Evolutionary conservation across 2,329 filamentous ascomycete species (phyloP), one percentile per base, ranked within the genome.

Genomic region (Endoconidiophora polonica): DNA sequence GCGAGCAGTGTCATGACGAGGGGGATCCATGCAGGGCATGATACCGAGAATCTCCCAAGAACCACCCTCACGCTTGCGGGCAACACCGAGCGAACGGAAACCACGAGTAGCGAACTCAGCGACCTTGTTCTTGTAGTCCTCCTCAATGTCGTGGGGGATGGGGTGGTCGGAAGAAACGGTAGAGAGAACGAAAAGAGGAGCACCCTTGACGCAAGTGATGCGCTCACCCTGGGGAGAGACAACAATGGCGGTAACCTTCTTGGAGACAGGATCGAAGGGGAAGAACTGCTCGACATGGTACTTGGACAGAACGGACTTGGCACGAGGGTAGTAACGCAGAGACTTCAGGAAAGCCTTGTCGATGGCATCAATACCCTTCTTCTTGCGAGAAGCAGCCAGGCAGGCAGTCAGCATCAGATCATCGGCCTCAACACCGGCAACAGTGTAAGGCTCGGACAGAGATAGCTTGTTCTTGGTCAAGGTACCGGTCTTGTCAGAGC

Each of bases 381-480:
- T 90, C 77, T 91, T 94, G 70, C 86, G 83, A 57, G 83, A 90
- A 55, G 86, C 86, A 60, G 86, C 86, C 61, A 94, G 70, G 65
- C 86, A 93, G 60, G 86, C 86, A 69, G 86, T 91, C 57, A 93
- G 74, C 85, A 94, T 93, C 56, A 94, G 81, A 60, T 93, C 86
- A 65, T 91, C 83, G 36, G 82, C 76, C 58, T 88, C 83, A 54
- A 93, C 83, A 61, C 86, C 86, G 54, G 76, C 72, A 55, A 91
- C 83, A 38, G 80, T 85, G 71, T 81, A 94, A 52, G 86, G 86
- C 63, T 93, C 86, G 48, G 83, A 74, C 44, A 94, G 74, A 56
- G 86, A 90, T 20, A 94, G 77, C 73, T 91, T 93, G 75, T 94
- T 94, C 74, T 90, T 91, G 63, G 86, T 94, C 63, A 94, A 69